Base-by-base conservation (phyloP, 179 eudicot genomes). In the Carnegiea gigantea region DNA sequence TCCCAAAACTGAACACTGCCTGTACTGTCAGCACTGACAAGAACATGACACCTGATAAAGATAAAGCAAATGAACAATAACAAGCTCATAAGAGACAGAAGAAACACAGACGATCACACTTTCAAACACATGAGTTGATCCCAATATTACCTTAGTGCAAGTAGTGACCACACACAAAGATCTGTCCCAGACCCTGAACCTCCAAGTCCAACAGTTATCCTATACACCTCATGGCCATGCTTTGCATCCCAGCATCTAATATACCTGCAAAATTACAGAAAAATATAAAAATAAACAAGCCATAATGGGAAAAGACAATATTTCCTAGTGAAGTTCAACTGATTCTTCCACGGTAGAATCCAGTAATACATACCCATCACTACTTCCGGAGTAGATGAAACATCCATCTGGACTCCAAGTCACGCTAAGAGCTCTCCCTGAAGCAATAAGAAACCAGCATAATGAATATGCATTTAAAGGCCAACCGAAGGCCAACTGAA, bases 1-100 rank as follows among this genome's bases (percentile, higher is more conserved):
- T 95, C 99, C 99, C 99, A 97, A 86, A 97, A 97, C 89, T 92
- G 98, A 80, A 97, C 98, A 89, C 92, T 90, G 20, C 99, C 99
- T 9, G 89, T 88, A 84, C 99, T 97, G 90, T 97, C 99, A 36
- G 88, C 98, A 89, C 99, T 97, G n/a, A 92, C 98, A 83, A 97
- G 93, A 18, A 88, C 91, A 59, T 94, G 95, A 82, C 88, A 83
- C 88, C 99, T 97, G 86, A 78, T 67, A 36, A 59, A 38, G 38
- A 65, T 8, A 82, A 60, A 59, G 70, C 53, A 36, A 51, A 46
- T 43, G 70, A 59, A 73, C 73, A 78, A 49, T 15, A 76, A 17
- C 11, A 74, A 77, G 46, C 60, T 11, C 53, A n/a, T 3, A 14
- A 60, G 21, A 38, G 75, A 73, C n/a, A 33, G 44, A 65, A 11